phyloP scores from a whole-genome alignment of 2,329 filamentous ascomycete genomes.

The Fusarium oligoseptatum region DNA sequence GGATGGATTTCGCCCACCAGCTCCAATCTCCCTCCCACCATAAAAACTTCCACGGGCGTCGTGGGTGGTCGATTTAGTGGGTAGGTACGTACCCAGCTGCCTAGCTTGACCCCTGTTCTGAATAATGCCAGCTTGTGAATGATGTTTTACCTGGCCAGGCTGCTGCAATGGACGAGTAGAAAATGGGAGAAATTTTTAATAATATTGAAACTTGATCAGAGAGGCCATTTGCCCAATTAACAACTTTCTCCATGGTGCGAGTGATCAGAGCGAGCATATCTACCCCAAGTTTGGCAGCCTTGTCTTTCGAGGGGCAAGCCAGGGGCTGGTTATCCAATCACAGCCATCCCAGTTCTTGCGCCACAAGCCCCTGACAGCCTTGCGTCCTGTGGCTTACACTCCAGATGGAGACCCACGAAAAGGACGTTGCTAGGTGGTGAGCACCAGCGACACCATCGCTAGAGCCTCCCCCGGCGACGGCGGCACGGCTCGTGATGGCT shows the following conservation, averaged over 20 bases:
- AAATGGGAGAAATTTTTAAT: no score
- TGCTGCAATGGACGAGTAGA: no score
- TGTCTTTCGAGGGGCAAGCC: conserved; percentile 20
- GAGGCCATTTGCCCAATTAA: neutral
- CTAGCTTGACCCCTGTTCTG: conserved; percentile 9
- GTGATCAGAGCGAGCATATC: neutral
- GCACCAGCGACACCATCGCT: conserved; percentile 27
- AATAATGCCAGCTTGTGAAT: neutral
- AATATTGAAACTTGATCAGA: neutral
- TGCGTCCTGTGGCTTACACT: conserved; percentile 31
- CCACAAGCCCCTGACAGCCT: conserved; percentile 31
- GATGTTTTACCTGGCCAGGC: neutral
- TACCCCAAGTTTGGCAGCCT: neutral
- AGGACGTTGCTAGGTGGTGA: conserved; percentile 16
- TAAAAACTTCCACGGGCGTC: conserved; percentile 47
- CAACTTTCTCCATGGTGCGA: neutral
- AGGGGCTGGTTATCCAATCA: conserved; percentile 25
- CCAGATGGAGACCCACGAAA: neutral
- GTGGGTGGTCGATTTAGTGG: conserved; percentile 43
- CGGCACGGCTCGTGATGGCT: conserved; percentile 32
- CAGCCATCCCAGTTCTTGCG: neutral
- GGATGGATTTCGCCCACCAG: conserved; percentile 42
- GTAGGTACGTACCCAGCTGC: conserved; percentile 43
- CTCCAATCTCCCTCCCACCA: conserved; percentile 41
- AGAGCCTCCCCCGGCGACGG: conserved; percentile 26